Evolutionary conservation across 768 basidiomycete species (phyloP).

Genomic region (Mycena rosella): DNA sequence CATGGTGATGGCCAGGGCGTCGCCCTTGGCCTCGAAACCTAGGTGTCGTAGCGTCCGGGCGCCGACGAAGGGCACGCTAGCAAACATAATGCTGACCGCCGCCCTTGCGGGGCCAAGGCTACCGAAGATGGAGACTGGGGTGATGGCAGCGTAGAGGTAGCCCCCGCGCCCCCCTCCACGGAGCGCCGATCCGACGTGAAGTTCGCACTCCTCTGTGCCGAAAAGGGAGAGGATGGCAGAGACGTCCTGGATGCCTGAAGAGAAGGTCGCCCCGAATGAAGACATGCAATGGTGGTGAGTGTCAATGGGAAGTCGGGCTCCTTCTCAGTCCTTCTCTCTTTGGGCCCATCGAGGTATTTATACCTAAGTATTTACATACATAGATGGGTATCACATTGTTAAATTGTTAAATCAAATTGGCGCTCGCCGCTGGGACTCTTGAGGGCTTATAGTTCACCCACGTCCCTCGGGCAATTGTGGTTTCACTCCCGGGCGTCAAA

Average conservation of each 20-base stretch:
- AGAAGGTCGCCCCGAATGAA: not conserved
- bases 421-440: constrained; percentile 13
- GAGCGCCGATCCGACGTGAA: constrained; percentile 9
- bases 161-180: constrained; percentile 13
- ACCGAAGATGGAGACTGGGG: constrained; percentile 12
- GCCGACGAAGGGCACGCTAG: not conserved
- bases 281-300: constrained; percentile 3
- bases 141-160: constrained; percentile 13
- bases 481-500: too few relatives aligned
- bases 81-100: not conserved
- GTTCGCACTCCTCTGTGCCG: constrained; percentile 5
- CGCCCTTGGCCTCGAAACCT: constrained; percentile 11
- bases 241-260: constrained; percentile 8
- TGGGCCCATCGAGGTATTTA: too few relatives aligned
- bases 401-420: constrained; percentile 5
- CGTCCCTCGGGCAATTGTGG: too few relatives aligned
- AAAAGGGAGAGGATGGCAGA: constrained; percentile 14
- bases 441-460: not conserved
- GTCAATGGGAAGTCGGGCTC: constrained; percentile 12
- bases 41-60: not conserved
- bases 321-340: too few relatives aligned
- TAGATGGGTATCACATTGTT: too few relatives aligned
- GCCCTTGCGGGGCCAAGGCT: constrained; percentile 14
- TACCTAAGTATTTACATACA: too few relatives aligned
- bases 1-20: not conserved